phyloP scores from a whole-genome alignment of 306 rosid species.

The Leucaena leucocephala region DNA sequence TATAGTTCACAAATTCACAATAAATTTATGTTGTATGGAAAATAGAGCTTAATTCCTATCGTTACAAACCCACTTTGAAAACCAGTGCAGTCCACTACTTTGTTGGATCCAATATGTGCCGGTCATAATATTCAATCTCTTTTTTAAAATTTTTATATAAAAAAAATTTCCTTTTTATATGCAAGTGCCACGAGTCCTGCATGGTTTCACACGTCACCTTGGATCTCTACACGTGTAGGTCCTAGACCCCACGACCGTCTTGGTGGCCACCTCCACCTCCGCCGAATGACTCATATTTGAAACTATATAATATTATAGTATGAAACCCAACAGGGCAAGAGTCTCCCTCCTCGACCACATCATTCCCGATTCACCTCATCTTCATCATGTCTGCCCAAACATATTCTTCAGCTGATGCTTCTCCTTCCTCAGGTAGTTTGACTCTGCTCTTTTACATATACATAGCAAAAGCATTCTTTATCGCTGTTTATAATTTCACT shows the following conservation, averaged over 20 bases:
- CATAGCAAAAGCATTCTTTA: not conserved
- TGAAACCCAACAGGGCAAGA: not conserved
- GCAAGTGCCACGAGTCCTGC: constrained; percentile 43
- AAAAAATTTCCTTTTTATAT: not conserved
- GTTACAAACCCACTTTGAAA: not conserved
- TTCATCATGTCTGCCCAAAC: constrained; percentile 43
- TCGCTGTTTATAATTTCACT: not conserved
- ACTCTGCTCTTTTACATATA: not conserved
- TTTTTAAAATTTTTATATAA: too few species aligned
- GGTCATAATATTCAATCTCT: not conserved
- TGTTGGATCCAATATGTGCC: not conserved
- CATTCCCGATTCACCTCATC: not conserved
- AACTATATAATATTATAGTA: not conserved
- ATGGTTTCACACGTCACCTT: constrained; percentile 50
- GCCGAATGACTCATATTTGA: not conserved
- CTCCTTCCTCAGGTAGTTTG: constrained; percentile 39
- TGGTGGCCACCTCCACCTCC: constrained; percentile 19
- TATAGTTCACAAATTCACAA: too few species aligned
- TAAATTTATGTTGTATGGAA: too few species aligned
- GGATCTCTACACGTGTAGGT: constrained; percentile 45
- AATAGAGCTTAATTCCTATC: not conserved
- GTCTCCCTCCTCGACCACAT: not conserved
- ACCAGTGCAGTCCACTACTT: not conserved
- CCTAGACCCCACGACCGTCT: not conserved
- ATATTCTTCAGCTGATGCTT: constrained; percentile 43